These are phyloP conservation scores for Fusarium pseudograminearum DNA, from an alignment of 2,329 filamentous ascomycete genomes.

Conservation along the genomic window DNA sequence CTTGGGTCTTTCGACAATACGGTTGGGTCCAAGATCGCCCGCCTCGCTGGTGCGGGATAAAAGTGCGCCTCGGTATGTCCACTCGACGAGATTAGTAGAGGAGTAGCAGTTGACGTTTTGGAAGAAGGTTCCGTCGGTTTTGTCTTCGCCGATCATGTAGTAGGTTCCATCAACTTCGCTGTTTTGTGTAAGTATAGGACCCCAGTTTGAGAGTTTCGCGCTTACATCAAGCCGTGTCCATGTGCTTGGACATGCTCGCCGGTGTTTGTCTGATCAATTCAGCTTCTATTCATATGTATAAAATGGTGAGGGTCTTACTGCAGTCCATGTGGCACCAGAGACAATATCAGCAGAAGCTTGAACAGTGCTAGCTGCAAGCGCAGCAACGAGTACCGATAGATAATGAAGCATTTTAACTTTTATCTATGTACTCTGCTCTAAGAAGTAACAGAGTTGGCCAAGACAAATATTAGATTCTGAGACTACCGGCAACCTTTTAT, in stretches of 20 bases:
- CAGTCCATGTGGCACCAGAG: slow-evolving; percentile 61
- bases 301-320: slow-evolving; percentile 39
- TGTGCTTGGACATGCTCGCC: slow-evolving; percentile 74
- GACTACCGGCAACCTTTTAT: not conserved
- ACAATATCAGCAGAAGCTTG: slow-evolving; percentile 52
- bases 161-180: slow-evolving; percentile 63
- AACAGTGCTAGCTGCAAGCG: slow-evolving; percentile 10
- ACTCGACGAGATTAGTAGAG: slow-evolving; percentile 71
- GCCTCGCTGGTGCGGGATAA: slow-evolving; percentile 60
- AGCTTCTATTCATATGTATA: accelerated
- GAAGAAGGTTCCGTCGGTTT: slow-evolving; percentile 71
- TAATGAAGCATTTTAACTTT: slow-evolving; percentile 7
- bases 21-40: slow-evolving; percentile 70
- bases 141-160: slow-evolving; percentile 79
- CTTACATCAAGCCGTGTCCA: slow-evolving; percentile 72
- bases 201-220: too few relatives aligned
- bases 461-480: not conserved
- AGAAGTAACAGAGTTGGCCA: not conserved
- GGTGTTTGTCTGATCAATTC: slow-evolving; percentile 52
- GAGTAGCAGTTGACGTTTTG: slow-evolving; percentile 77
- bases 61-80: slow-evolving; percentile 71
- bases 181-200: not conserved
- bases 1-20: slow-evolving; percentile 76
- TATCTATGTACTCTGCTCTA: not conserved
- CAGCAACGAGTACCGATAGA: slow-evolving; percentile 8